Conservation (phyloP, 2,329 filamentous ascomycete species). For the Neofusicoccum sp. region DNA sequence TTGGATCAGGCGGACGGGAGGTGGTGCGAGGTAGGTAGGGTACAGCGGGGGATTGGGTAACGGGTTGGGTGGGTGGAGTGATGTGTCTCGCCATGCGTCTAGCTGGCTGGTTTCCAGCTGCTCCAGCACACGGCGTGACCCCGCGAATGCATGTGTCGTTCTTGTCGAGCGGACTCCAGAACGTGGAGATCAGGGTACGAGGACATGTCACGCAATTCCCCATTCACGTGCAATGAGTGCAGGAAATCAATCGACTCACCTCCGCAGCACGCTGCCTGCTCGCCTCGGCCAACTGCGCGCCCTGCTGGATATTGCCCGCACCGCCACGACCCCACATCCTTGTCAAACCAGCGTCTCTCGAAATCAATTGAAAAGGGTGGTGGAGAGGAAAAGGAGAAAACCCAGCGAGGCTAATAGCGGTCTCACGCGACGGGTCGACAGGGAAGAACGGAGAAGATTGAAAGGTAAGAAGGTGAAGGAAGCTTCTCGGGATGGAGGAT, state of each 20-base stretch:
- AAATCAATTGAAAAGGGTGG: too few species aligned
- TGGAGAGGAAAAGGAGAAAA: too few species aligned
- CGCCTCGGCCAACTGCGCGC: constrained; percentile 34
- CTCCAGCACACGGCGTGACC: neutral
- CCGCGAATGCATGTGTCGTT: neutral
- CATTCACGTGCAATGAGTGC: neutral
- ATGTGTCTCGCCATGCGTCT: neutral
- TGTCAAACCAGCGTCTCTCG: neutral
- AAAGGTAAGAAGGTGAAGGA: too few species aligned
- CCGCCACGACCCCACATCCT: constrained; percentile 48
- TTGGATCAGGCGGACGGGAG: neutral
- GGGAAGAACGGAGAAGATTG: too few species aligned
- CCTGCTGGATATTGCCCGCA: constrained; percentile 45
- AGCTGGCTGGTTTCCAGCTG: too few species aligned
- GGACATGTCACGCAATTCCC: neutral
- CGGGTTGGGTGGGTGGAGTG: neutral
- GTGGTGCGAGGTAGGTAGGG: neutral
- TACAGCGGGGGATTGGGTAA: neutral
- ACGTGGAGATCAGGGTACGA: neutral
- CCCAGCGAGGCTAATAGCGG: too few species aligned
- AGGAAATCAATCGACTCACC: constrained; percentile 26
- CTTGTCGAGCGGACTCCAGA: neutral
- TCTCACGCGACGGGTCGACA: too few species aligned
- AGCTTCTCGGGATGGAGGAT: too few species aligned
- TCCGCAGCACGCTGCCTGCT: constrained; percentile 33